These are phyloP conservation scores for Penicillium sp. DNA, from an alignment of 2,329 filamentous ascomycete species.

Conservation along the genomic window DNA sequence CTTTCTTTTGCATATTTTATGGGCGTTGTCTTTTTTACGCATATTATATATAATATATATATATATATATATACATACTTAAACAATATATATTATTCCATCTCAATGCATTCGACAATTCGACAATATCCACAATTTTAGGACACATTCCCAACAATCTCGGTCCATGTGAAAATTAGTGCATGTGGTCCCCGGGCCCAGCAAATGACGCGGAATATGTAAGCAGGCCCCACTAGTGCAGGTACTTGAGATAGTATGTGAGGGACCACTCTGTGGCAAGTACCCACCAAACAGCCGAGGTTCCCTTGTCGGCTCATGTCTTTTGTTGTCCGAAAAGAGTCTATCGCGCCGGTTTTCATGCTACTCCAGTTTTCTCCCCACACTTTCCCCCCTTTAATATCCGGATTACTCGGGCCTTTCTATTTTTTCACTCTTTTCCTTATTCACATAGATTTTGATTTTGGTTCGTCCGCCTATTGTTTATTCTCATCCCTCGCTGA, in stretches of 20 bases:
- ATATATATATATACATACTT: neutral
- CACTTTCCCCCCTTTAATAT: conserved; percentile 13
- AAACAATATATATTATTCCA: too few relatives aligned
- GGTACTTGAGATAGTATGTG: conserved; percentile 15
- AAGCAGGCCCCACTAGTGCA: neutral
- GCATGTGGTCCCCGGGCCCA: conserved; percentile 14
- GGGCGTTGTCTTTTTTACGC: neutral
- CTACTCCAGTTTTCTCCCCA: conserved; percentile 16
- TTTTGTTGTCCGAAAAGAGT: conserved; percentile 16
- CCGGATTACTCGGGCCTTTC: conserved; percentile 2
- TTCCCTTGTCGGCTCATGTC: conserved; percentile 9
- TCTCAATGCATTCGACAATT: too few relatives aligned
- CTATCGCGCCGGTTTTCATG: conserved; percentile 20
- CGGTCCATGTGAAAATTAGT: conserved; percentile 18
- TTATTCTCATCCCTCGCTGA: neutral
- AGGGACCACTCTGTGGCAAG: neutral
- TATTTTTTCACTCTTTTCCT: conserved; percentile 43
- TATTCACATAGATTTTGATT: neutral
- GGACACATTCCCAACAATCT: neutral
- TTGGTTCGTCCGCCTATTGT: neutral
- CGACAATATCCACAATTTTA: neutral
- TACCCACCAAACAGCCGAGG: conserved; percentile 23
- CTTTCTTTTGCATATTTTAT: neutral
- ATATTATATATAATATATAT: neutral
- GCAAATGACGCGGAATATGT: conserved; percentile 12